Conservation (phyloP, 306 rosid species). For the Quercus robur region DNA sequence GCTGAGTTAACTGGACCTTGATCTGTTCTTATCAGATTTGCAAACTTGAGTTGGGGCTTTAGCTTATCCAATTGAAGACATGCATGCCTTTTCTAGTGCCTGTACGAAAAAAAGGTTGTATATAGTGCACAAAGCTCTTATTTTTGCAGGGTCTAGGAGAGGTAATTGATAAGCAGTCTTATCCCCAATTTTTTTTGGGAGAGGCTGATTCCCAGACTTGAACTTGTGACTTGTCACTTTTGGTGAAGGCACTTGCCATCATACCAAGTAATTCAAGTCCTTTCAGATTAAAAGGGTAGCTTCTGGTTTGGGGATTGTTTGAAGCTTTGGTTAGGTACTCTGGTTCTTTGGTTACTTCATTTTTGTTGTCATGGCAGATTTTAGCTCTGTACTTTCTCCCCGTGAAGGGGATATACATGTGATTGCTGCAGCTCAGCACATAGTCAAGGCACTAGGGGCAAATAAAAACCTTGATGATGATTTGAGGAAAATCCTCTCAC, state of each 20-base stretch:
- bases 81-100: not conserved
- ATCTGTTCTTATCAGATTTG: not conserved
- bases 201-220: too few species aligned
- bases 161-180: too few species aligned
- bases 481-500: conserved; percentile 47
- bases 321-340: not conserved
- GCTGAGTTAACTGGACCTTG: not conserved
- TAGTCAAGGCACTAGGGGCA: conserved; percentile 47
- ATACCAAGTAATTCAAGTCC: not conserved
- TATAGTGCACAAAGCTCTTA: too few species aligned
- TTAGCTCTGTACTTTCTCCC: conserved; percentile 21
- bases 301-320: not conserved
- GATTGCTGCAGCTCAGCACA: conserved; percentile 58
- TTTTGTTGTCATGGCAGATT: conserved; percentile 41
- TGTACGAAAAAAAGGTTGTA: not conserved
- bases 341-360: not conserved
- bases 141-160: too few species aligned
- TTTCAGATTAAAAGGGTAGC: not conserved
- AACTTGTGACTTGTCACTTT: too few species aligned
- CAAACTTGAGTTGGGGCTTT: not conserved
- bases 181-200: too few species aligned
- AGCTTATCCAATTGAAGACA: not conserved
- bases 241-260: too few species aligned
- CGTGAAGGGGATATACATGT: conserved; percentile 50
- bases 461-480: conserved; percentile 38